Evolutionary conservation across 2,329 filamentous ascomycete genomes (phyloP).

Genomic region (Coleophoma eucalyptorum): DNA sequence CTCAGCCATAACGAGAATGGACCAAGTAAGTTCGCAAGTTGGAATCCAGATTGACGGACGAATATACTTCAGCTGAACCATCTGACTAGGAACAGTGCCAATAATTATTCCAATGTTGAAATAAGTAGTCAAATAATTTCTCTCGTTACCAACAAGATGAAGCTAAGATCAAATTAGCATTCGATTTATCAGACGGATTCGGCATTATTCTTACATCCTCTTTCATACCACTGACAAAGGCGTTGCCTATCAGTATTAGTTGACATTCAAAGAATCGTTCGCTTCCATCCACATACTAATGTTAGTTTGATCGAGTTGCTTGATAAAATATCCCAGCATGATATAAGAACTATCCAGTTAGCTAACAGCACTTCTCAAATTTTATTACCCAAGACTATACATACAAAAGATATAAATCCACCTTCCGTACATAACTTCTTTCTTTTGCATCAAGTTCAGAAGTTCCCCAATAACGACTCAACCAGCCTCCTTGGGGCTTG

Average conservation of each 20-base stretch:
- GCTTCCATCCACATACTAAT: constrained; percentile 1
- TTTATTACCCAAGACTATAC: neutral
- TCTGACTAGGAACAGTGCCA: constrained; percentile 29
- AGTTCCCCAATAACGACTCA: constrained; percentile 1
- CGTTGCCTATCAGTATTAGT: constrained; percentile 27
- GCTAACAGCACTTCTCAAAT: neutral
- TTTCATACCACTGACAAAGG: constrained; percentile 33
- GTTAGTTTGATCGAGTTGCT: constrained; percentile 8
- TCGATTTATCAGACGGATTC: neutral
- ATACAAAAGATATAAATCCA: constrained; percentile 6
- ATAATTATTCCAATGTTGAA: constrained; percentile 52
- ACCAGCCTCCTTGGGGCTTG: neutral
- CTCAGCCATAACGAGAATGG: constrained; percentile 24
- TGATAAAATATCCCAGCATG: constrained; percentile 9
- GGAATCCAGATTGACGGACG: constrained; percentile 37
- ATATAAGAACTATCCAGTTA: neutral
- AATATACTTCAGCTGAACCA: constrained; percentile 28
- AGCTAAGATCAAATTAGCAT: constrained; percentile 12
- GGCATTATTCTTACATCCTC: constrained; percentile 19
- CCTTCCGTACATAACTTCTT: constrained; percentile 5
- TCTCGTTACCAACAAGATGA: constrained; percentile 31
- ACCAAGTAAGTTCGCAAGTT: constrained; percentile 30
- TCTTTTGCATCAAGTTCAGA: neutral
- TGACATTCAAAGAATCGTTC: neutral
- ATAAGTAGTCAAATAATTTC: constrained; percentile 34